These are phyloP conservation scores for Chlorella sp. DNA, from an alignment of 139 green algal genomes.

Conservation along the genomic window DNA sequence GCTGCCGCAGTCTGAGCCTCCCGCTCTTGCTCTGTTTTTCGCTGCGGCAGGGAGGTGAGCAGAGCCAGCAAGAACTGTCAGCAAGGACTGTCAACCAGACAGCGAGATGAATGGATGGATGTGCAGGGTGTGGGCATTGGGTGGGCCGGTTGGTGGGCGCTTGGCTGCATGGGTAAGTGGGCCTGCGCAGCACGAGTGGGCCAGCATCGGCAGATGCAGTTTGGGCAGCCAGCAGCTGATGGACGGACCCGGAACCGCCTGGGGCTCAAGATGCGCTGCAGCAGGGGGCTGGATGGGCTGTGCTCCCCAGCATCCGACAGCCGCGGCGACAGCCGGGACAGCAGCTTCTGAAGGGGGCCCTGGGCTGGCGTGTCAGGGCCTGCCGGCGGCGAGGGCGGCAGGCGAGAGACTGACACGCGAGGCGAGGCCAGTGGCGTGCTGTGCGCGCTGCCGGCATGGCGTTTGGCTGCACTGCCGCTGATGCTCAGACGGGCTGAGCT, in stretches of 20 bases:
- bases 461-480: too few species aligned
- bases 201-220: not conserved
- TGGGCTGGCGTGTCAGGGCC: not conserved
- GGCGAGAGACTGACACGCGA: too few species aligned
- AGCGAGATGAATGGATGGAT: not conserved
- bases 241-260: not conserved
- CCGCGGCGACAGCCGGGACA: constrained; percentile 15
- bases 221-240: not conserved
- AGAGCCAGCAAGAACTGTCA: too few species aligned
- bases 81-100: too few species aligned
- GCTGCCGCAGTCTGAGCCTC: not conserved
- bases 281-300: not conserved
- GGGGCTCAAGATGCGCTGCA: constrained; percentile 1
- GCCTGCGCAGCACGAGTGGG: not conserved
- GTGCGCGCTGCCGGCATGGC: too few species aligned
- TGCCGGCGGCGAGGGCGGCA: not conserved
- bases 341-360: not conserved
- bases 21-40: not conserved
- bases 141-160: not conserved
- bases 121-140: not conserved
- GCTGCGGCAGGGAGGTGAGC: not conserved
- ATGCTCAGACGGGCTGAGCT: too few species aligned
- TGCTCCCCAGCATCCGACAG: not conserved
- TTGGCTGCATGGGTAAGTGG: not conserved
- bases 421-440: too few species aligned